These are phyloP conservation scores for Moricandia moricandioides DNA, from an alignment of 345 rosid species.

Conservation along the genomic window DNA sequence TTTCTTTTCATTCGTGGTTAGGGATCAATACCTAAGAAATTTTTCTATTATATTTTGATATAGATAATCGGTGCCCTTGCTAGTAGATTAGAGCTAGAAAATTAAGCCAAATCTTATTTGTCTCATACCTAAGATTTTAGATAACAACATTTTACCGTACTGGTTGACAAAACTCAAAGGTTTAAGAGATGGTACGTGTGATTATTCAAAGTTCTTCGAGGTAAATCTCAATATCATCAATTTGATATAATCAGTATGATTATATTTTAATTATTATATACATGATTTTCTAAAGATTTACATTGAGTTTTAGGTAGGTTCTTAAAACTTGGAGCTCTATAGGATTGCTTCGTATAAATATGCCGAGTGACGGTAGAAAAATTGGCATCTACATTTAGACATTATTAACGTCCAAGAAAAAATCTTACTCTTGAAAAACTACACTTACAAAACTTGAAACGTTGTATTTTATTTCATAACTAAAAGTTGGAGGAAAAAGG, in stretches of 20 bases:
- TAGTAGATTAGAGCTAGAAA: not conserved
- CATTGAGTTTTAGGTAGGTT: not conserved
- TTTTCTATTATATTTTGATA: not conserved
- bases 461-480: not conserved
- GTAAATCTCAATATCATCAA: not conserved
- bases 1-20: constrained; percentile 3
- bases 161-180: not conserved
- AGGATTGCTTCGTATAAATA: not conserved
- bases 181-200: not conserved
- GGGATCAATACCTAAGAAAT: not conserved
- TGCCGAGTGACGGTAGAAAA: not conserved
- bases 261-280: not conserved
- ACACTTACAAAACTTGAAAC: not conserved
- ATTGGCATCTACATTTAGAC: not conserved
- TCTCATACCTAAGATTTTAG: not conserved
- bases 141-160: not conserved
- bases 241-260: not conserved
- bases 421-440: not conserved
- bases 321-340: not conserved
- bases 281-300: not conserved
- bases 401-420: not conserved
- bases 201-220: not conserved
- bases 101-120: not conserved
- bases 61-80: not conserved
- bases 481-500: not conserved